Evolutionary conservation across 192 early-diverging fungal genomes (phyloP).

Genomic region (Mortierella claussenii): DNA sequence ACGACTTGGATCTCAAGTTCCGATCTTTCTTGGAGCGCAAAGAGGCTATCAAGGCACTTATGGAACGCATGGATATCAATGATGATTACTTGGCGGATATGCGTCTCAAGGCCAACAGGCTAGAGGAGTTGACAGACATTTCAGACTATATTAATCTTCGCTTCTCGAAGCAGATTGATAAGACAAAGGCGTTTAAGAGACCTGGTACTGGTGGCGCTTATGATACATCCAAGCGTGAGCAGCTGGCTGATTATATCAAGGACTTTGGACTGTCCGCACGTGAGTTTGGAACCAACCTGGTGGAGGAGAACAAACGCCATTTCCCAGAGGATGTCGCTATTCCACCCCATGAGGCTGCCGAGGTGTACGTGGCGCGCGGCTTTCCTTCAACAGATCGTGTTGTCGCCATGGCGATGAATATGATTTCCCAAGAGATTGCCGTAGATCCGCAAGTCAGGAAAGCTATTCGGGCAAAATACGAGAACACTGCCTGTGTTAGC

Average conservation of each 20-base stretch:
- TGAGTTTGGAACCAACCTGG: slow-evolving; percentile 71
- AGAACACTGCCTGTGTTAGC: slow-evolving; percentile 71
- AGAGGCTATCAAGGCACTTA: slow-evolving; percentile 60
- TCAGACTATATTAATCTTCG: slow-evolving; percentile 72
- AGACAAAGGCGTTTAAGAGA: slow-evolving; percentile 54
- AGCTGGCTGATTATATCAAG: slow-evolving; percentile 56
- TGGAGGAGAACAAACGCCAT: slow-evolving; percentile 60
- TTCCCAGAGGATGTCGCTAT: slow-evolving; percentile 70
- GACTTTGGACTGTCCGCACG: slow-evolving; percentile 65
- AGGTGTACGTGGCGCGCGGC: slow-evolving; percentile 54
- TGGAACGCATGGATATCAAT: slow-evolving; percentile 57
- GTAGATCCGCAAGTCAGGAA: slow-evolving; percentile 83
- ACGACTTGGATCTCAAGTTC: slow-evolving; percentile 85
- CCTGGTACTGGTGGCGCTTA: slow-evolving; percentile 50
- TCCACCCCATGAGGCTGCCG: slow-evolving; percentile 66
- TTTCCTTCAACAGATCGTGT: slow-evolving; percentile 66
- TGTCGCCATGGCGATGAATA: slow-evolving; percentile 66
- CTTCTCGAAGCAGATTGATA: slow-evolving; percentile 56
- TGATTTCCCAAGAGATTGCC: slow-evolving; percentile 81
- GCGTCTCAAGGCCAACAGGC: slow-evolving; percentile 58
- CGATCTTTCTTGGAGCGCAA: slow-evolving; percentile 75
- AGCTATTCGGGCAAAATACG: slow-evolving; percentile 79
- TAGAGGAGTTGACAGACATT: slow-evolving; percentile 74
- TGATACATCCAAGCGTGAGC: slow-evolving; percentile 49
- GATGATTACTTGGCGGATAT: slow-evolving; percentile 61